phyloP scores from a whole-genome alignment of 2,329 filamentous ascomycete genomes.

The Pestalotiopsis sp. region DNA sequence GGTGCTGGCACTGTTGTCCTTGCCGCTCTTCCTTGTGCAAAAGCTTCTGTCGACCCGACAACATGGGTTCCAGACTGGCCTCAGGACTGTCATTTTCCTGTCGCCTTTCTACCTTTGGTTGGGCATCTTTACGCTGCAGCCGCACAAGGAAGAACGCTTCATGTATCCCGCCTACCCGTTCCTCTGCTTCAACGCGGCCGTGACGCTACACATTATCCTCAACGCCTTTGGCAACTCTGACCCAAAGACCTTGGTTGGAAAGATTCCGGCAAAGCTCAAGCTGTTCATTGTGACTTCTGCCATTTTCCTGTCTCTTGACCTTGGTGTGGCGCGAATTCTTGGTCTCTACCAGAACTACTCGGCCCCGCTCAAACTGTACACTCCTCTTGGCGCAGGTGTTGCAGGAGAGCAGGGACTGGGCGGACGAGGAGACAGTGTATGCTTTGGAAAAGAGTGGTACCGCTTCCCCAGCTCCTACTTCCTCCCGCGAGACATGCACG shows the following conservation, averaged over 20 bases:
- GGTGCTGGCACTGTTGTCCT: constrained; percentile 69
- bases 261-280: constrained; percentile 75
- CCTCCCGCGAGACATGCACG: constrained; percentile 76
- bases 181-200: constrained; percentile 82
- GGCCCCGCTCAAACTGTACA: constrained; percentile 73
- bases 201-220: constrained; percentile 79
- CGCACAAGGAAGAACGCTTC: constrained; percentile 97
- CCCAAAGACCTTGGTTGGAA: constrained; percentile 65
- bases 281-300: constrained; percentile 59
- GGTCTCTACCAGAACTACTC: constrained; percentile 81
- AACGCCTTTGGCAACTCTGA: constrained; percentile 71
- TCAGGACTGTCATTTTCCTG: constrained; percentile 77
- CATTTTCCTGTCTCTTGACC: constrained; percentile 63
- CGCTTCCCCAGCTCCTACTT: constrained; percentile 94
- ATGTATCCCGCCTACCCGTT: constrained; percentile 98
- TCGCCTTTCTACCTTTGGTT: constrained; percentile 95
- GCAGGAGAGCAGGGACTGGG: constrained; percentile 51
- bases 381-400: constrained; percentile 60
- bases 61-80: constrained; percentile 65
- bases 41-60: constrained; percentile 62
- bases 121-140: constrained; percentile 83
- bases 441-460: constrained; percentile 97
- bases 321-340: constrained; percentile 71
- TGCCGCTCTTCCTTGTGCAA: constrained; percentile 76
- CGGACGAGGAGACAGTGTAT: constrained; percentile 68